Conservation (phyloP, 2,329 filamentous ascomycete species). For the Alternaria sp. region DNA sequence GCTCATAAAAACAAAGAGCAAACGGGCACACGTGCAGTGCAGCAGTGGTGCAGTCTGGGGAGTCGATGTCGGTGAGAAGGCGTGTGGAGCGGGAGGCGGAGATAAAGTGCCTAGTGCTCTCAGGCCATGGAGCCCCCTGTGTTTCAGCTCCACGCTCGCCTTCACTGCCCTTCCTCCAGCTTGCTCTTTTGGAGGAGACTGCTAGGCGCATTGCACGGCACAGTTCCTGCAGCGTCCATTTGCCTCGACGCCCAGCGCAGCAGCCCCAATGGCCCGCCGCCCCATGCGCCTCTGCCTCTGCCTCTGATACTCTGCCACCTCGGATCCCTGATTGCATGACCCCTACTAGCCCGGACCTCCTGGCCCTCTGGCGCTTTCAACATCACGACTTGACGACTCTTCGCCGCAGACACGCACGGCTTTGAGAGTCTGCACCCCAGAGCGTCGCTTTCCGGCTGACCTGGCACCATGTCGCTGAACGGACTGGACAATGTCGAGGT, state of each 20-base stretch:
- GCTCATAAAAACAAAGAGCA: background rate
- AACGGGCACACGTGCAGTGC: background rate
- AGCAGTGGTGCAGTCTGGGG: background rate
- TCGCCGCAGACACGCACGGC: constrained; percentile 16
- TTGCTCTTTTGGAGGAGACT: constrained; percentile 2
- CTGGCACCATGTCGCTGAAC: constrained; percentile 83
- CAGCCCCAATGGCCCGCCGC: constrained; percentile 19
- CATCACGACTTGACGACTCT: constrained; percentile 6
- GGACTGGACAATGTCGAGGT: constrained; percentile 83
- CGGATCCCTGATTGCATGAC: constrained; percentile 9
- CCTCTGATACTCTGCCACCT: constrained; percentile 16
- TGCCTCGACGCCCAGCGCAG: constrained; percentile 12
- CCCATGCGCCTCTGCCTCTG: background rate
- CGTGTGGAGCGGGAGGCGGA: constrained; percentile 3
- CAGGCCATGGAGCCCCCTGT: background rate
- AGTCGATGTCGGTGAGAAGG: background rate
- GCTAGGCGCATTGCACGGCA: constrained; percentile 11
- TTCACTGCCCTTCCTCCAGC: constrained; percentile 4
- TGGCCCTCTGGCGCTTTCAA: constrained; percentile 1
- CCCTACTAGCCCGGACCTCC: constrained; percentile 13
- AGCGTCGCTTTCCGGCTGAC: constrained; percentile 13
- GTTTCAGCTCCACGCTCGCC: constrained; percentile 13
- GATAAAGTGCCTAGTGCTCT: background rate
- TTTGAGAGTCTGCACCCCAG: constrained; percentile 16
- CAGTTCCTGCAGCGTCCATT: constrained; percentile 1